These are phyloP conservation scores for Sanguinoderma infundibulare DNA, from an alignment of 1,284 basidiomycete genomes.

Conservation along the genomic window DNA sequence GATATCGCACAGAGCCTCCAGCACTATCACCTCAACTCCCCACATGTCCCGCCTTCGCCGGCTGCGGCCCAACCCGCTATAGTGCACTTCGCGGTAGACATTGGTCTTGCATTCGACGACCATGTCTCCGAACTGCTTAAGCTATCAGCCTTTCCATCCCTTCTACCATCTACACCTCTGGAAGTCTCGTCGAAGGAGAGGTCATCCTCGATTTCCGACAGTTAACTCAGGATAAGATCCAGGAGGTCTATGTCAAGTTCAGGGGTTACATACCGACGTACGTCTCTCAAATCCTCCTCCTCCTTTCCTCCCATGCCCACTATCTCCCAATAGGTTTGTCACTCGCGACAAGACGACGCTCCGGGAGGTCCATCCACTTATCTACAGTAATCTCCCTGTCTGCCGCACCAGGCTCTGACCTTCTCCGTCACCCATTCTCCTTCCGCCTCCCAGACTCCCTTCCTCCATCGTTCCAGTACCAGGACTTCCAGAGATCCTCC, in stretches of 20 bases:
- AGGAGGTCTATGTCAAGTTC: slow-evolving; percentile 29
- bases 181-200: slow-evolving; percentile 25
- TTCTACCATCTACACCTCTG: slow-evolving; percentile 7
- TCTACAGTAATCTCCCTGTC: slow-evolving; percentile 11
- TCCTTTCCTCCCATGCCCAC: neutral
- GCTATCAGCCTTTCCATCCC: slow-evolving; percentile 7
- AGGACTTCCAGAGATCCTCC: neutral
- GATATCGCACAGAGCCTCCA: neutral
- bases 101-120: neutral
- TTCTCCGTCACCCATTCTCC: slow-evolving; percentile 28
- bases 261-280: slow-evolving; percentile 26
- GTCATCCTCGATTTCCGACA: slow-evolving; percentile 25
- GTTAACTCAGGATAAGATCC: slow-evolving; percentile 23
- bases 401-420: slow-evolving; percentile 24
- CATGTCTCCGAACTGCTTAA: neutral
- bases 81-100: neutral
- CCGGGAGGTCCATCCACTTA: neutral
- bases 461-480: slow-evolving; percentile 29
- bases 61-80: neutral
- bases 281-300: neutral
- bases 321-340: neutral
- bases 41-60: neutral
- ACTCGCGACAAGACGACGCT: neutral
- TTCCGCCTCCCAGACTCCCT: slow-evolving; percentile 24
- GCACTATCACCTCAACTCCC: neutral